Evolutionary conservation across 768 basidiomycete species (phyloP), one percentile per base, ranked within the genome.

Genomic region (Macrolepiota fuliginosa): DNA sequence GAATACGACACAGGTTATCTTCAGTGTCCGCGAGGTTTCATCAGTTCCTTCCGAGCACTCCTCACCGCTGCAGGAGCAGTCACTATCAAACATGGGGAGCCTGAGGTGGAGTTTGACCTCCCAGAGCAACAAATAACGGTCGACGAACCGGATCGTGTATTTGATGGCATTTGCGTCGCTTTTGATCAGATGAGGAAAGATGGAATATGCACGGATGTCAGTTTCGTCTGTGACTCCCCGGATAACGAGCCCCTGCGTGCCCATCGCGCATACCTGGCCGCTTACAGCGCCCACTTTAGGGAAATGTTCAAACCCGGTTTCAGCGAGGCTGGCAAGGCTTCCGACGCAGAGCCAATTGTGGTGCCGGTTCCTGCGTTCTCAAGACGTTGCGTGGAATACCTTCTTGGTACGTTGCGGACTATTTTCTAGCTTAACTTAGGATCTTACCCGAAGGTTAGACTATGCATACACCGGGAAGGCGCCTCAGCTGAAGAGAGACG

Each of bases 211-310:
- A 76, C 73, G 0, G 81, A 82, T 64, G 72, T 79, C 25, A 45
- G n/a, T 9, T 55, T 61, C 22, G 55, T 66, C 2, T 77, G 82
- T 58, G 49, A 64, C n/a, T 62, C 74, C 1, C 45, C 56, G 9
- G 66, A 69, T 2, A 60, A 66, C 9, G 67, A 69, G 4, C 64
- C 60, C 11, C 13, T 61, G 45, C 17, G 12, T 2, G 80, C 77
- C 0, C 81, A 82, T 65, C 75, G 77, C 4, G 60, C 70, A 1
- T 77, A 78, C 61, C 67, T 83, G 42, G 73, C 74, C 15, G 74
- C 73, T 3, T 71, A 64, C 37, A 75, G 73, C 63, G 66, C 70
- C 4, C 66, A 74, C 58, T 77, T 80, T 65, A 52, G 63, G n/a
- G 63, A 69, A 51, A 49, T 65, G 13, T 76, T 79, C 61, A 68